Percentiles rank a stretch among this genome's conserved stretches.
Conservation (phyloP, 2,329 filamentous ascomycete genomes). For the Phyllosticta citribraziliensis region DNA sequence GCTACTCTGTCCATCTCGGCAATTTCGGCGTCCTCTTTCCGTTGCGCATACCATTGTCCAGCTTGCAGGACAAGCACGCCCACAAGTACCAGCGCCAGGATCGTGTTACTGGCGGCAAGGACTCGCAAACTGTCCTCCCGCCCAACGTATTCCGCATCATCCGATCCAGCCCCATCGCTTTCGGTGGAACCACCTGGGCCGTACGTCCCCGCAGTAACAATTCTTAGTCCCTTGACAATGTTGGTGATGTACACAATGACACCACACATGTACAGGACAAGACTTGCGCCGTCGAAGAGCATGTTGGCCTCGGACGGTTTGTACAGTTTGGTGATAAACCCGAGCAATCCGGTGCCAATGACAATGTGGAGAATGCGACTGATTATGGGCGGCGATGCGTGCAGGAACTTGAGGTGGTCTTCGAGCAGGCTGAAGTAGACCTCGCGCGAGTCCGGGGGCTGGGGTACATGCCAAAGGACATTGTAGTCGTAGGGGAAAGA, state of each 20-base stretch:
- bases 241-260: constrained; percentile 91
- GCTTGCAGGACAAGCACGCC: constrained; percentile 89
- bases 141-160: constrained; percentile 52
- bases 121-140: constrained; percentile 87
- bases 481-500: constrained; percentile 93
- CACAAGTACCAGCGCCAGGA: constrained; percentile 82
- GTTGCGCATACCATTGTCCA: constrained; percentile 97
- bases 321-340: constrained; percentile 88
- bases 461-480: constrained; percentile 65
- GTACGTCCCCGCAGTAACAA: constrained; percentile 65
- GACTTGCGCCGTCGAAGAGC: constrained; percentile 72
- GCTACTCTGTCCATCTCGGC: constrained; percentile 51
- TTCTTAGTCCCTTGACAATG: constrained; percentile 86
- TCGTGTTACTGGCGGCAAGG: constrained; percentile 88
- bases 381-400: constrained; percentile 85
- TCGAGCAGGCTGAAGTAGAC: constrained; percentile 78
- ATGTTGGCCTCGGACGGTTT: constrained; percentile 87
- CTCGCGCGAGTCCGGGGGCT: constrained; percentile 41
- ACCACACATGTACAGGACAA: constrained; percentile 72
- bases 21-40: constrained; percentile 76
- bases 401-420: constrained; percentile 80
- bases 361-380: constrained; percentile 89
- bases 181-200: constrained; percentile 31
- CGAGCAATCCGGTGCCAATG: constrained; percentile 74
- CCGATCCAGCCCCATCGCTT: constrained; percentile 30